Evolutionary conservation across 2,329 filamentous ascomycete species (phyloP).

Genomic region (Penicillium sp.): DNA sequence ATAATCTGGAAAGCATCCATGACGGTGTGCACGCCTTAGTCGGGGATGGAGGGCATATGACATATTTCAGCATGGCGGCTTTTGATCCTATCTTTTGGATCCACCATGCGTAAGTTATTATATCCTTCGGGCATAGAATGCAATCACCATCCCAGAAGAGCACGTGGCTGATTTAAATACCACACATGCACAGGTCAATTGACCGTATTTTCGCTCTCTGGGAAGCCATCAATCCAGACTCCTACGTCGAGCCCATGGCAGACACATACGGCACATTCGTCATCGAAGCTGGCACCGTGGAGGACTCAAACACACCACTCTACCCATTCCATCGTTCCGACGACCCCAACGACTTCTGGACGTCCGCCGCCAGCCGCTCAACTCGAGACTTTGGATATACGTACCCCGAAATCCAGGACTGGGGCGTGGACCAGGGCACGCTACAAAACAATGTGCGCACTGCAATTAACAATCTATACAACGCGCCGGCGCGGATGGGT

Average conservation of each 20-base stretch:
- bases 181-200: slow-evolving; percentile 50
- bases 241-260: slow-evolving; percentile 59
- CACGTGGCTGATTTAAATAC: not conserved
- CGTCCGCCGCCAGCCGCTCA: slow-evolving; percentile 58
- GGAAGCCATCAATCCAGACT: slow-evolving; percentile 67
- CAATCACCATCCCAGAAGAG: not conserved
- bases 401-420: slow-evolving; percentile 62
- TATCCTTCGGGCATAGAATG: no score
- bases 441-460: slow-evolving; percentile 42
- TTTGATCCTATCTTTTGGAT: slow-evolving; percentile 79
- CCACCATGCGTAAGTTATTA: slow-evolving; percentile 54
- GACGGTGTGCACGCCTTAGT: slow-evolving; percentile 50
- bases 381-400: slow-evolving; percentile 66
- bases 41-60: slow-evolving; percentile 64
- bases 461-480: slow-evolving; percentile 61
- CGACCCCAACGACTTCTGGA: slow-evolving; percentile 60
- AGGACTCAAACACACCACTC: slow-evolving; percentile 56
- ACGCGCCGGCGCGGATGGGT: slow-evolving; percentile 21
- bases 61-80: slow-evolving; percentile 65
- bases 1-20: slow-evolving; percentile 44
- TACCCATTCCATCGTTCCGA: slow-evolving; percentile 60
- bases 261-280: slow-evolving; percentile 61
- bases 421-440: slow-evolving; percentile 33
- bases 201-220: slow-evolving; percentile 74
- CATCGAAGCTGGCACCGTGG: slow-evolving; percentile 50